A percentile compares a stretch with the other conserved stretches of the same genome.
These are phyloP conservation scores for Lactarius evosmus DNA, from an alignment of 768 basidiomycete species.

Conservation along the genomic window DNA sequence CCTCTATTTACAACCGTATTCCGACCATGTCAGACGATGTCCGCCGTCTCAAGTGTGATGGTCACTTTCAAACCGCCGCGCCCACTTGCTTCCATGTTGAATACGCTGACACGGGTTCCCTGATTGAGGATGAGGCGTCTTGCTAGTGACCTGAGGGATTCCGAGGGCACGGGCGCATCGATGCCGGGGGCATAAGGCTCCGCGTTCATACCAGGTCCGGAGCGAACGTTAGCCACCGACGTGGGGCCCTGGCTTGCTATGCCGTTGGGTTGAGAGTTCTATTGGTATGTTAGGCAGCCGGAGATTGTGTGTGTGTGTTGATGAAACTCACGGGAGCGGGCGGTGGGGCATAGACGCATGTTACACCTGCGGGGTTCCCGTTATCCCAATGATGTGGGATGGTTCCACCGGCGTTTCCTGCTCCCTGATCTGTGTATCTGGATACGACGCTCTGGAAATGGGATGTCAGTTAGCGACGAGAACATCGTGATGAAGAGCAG, in stretches of 20 bases:
- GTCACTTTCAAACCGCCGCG: not conserved
- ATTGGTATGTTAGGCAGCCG: not conserved
- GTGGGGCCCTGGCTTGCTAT: not conserved
- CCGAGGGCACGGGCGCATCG: not conserved
- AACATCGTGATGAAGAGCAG: too few relatives aligned
- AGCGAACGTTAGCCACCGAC: not conserved
- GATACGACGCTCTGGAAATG: not conserved
- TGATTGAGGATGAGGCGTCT: conserved; percentile 8
- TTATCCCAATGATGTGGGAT: not conserved
- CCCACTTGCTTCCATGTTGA: conserved; percentile 1
- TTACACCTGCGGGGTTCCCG: not conserved
- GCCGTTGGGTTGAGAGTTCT: not conserved
- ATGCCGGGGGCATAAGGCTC: not conserved
- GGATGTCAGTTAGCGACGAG: too few relatives aligned
- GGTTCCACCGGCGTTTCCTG: not conserved
- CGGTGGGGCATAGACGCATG: not conserved
- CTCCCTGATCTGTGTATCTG: not conserved
- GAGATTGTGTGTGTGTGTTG: not conserved
- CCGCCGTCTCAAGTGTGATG: conserved; percentile 4
- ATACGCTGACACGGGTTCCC: not conserved
- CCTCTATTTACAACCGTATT: too few relatives aligned
- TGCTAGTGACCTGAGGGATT: not conserved
- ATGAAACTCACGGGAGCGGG: not conserved
- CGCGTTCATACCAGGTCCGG: not conserved
- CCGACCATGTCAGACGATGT: not conserved